Evolutionary conservation across 352 stramenopile species (phyloP).

Genomic region (Phytophthora capsici): DNA sequence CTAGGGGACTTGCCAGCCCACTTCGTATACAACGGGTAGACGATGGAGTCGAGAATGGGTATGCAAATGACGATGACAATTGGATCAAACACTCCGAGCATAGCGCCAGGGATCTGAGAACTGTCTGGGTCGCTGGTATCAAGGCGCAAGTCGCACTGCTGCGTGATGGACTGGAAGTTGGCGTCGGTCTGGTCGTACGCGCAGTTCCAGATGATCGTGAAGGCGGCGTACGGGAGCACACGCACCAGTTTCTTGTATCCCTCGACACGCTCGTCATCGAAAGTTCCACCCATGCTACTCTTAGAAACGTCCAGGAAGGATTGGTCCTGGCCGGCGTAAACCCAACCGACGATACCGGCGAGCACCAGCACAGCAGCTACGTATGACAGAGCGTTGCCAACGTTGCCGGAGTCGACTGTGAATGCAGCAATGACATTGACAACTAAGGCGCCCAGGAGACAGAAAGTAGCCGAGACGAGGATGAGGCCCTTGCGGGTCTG

Average conservation of each 20-base stretch:
- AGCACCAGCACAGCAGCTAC: conserved; percentile 37
- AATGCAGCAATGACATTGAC: conserved; percentile 64
- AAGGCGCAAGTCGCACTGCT: conserved; percentile 70
- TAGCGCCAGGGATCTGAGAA: conserved; percentile 60
- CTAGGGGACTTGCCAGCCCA: conserved; percentile 32
- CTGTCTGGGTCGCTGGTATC: conserved; percentile 42
- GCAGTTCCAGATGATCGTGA: conserved; percentile 70
- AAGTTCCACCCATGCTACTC: conserved; percentile 39
- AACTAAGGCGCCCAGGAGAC: conserved; percentile 45
- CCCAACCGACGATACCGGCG: conserved; percentile 42
- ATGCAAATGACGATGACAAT: conserved; percentile 51
- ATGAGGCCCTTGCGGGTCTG: conserved; percentile 37
- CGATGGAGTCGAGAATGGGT: conserved; percentile 41
- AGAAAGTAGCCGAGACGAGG: conserved; percentile 38
- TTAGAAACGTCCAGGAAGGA: conserved; percentile 54
- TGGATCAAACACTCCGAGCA: conserved; percentile 57
- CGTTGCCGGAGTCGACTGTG: conserved; percentile 24
- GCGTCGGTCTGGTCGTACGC: conserved; percentile 71
- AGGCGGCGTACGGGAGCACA: conserved; percentile 55
- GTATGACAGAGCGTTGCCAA: conserved; percentile 51
- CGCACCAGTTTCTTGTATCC: conserved; percentile 59
- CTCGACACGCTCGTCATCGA: conserved; percentile 53
- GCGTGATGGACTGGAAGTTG: conserved; percentile 78
- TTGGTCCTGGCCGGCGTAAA: conserved; percentile 40
- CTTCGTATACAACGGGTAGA: conserved; percentile 51